Base-by-base conservation (phyloP, 805 yeast genomes). In the Spathaspora sp. region DNA sequence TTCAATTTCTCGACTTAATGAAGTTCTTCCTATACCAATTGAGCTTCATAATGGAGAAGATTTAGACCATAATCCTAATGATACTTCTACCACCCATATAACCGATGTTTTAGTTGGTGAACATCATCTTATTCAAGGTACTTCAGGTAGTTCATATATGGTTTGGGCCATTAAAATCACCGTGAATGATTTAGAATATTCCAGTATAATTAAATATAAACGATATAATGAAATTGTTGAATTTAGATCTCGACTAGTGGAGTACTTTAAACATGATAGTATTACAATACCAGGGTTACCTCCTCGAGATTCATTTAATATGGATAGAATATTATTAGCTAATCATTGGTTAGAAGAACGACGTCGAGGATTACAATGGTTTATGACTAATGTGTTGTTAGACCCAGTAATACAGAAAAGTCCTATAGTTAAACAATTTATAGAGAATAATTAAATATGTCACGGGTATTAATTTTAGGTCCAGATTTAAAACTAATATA, bases 191-290 rank as follows among this genome's bases (percentile, higher is more conserved):
- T 66, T 71, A 5, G 57, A 60, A 26, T 67, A 67, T 54, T 68
- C 79, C 3, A 70, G 69, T 52, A 73, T 86, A 17, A 62, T 68
- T 44, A 59, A 82, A 3, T 78, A 81, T 61, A 81, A 79, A 61
- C 64, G 96, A 39, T 89, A 86, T 64, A 78, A 82, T 35, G 93
- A 88, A 44, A 79, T 89, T 54, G 83, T 68, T 40, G 55, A 52
- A 31, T 71, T 89, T 35, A 72, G 85, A 23, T 42, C 46, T 4
- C 54, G 58, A 20, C 31, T 82, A 14, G 79, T 82, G 3, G 60
- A 58, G 6, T 59, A 75, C n/a, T 83, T 82, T 7, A 77, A 76
- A 52, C 68, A 47, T 19, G 52, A 55, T 10, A 56, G 26, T 5
- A 8, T 11, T 19, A 26, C 31, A 46, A 64, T 83, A 1, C 84